These are phyloP conservation scores for Metarhizium robertsii DNA, from an alignment of 2,329 filamentous ascomycete genomes.

Conservation along the genomic window DNA sequence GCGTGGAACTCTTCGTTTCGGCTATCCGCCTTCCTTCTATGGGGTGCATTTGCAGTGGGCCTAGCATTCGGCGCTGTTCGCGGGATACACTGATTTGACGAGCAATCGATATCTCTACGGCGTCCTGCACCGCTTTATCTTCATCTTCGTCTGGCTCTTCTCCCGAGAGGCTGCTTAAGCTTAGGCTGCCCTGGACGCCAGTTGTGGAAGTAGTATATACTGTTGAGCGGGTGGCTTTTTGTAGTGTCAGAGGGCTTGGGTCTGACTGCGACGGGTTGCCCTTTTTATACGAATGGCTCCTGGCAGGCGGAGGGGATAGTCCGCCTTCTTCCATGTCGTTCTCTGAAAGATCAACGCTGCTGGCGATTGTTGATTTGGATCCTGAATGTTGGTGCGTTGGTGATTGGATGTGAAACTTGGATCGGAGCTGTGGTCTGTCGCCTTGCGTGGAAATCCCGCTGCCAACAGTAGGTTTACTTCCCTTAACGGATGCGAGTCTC, in stretches of 20 bases:
- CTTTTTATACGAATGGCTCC: background rate
- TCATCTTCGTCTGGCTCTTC: slow-evolving; percentile 10
- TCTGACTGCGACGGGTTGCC: background rate
- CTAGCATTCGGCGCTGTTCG: slow-evolving; percentile 50
- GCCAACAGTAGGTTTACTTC: background rate
- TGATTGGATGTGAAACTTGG: slow-evolving; percentile 6
- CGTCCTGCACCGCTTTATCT: slow-evolving; percentile 34
- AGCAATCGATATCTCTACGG: slow-evolving; percentile 58
- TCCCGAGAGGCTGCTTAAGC: background rate
- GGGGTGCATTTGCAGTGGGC: slow-evolving; percentile 34
- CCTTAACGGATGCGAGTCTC: slow-evolving; percentile 3
- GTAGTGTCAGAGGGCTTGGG: background rate
- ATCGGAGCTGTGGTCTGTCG: slow-evolving; percentile 3
- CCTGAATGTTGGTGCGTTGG: background rate
- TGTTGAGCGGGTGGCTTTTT: background rate
- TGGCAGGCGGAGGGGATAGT: background rate
- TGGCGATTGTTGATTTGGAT: slow-evolving; percentile 2
- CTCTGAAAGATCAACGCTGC: background rate
- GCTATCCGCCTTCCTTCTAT: slow-evolving; percentile 13
- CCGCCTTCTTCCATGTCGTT: background rate
- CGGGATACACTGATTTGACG: slow-evolving; percentile 57
- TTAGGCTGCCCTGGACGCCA: background rate
- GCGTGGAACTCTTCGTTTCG: slow-evolving; percentile 33
- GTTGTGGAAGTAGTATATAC: background rate
- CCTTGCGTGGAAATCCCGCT: background rate